These are phyloP conservation scores for Penicillium fuscoglaucum DNA, from an alignment of 2,329 filamentous ascomycete species.

Conservation along the genomic window DNA sequence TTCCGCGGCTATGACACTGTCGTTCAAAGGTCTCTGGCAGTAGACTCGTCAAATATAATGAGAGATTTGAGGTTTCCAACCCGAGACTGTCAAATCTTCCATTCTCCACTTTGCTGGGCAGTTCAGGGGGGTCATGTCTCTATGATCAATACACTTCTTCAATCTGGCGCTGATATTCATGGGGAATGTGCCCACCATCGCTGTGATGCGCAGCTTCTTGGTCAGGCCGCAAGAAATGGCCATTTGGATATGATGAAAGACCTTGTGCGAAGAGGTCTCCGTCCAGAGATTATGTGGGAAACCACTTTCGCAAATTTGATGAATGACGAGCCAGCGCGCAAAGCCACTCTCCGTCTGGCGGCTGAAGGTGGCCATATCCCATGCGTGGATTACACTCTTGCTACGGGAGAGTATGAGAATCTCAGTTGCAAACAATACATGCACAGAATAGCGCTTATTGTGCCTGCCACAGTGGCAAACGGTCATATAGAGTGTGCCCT, in stretches of 20 bases:
- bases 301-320: too few species aligned
- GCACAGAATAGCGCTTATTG: neutral
- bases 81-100: neutral
- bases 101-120: conserved; percentile 5
- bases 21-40: neutral
- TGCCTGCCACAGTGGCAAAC: neutral
- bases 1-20: neutral
- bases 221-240: too few species aligned
- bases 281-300: too few species aligned
- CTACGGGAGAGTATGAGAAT: too few species aligned
- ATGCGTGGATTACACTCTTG: too few species aligned
- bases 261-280: too few species aligned
- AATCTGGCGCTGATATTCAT: neutral
- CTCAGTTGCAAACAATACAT: neutral
- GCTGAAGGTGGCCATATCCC: too few species aligned
- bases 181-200: too few species aligned
- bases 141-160: neutral
- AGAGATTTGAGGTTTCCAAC: neutral
- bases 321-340: too few species aligned
- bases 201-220: too few species aligned
- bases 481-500: conserved; percentile 1
- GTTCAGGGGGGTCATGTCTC: neutral
- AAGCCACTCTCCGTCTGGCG: too few species aligned
- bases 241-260: too few species aligned
- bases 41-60: neutral